Conservation (phyloP, 208 protist species). For the Naegleria gruberi region DNA sequence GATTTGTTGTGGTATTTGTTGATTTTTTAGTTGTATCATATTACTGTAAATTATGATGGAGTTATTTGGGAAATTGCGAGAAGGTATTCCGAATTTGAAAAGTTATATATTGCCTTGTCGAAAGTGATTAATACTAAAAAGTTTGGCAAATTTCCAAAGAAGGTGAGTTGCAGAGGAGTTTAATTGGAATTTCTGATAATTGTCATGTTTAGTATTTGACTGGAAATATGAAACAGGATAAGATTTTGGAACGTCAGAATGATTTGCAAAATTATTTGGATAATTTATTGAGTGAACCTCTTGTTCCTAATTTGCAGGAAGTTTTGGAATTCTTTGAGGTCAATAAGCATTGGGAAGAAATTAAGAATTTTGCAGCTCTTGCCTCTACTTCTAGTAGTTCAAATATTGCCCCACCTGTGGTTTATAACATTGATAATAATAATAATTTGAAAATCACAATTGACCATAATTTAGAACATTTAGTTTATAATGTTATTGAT, state of each 20-base stretch:
- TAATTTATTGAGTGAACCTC: not conserved
- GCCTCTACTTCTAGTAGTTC: not conserved
- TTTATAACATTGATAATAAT: no score
- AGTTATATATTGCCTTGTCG: not conserved
- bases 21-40: not conserved
- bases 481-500: not conserved
- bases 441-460: not conserved
- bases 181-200: no score
- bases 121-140: not conserved
- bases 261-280: not conserved
- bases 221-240: not conserved
- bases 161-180: no score
- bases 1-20: not conserved
- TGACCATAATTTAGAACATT: not conserved
- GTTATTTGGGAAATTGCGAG: not conserved
- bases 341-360: not conserved
- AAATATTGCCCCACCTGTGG: not conserved
- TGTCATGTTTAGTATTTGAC: not conserved
- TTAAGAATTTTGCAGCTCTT: not conserved
- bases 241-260: not conserved
- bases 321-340: slow-evolving; percentile 1
- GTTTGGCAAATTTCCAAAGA: not conserved
- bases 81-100: not conserved
- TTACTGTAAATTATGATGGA: not conserved
- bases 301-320: not conserved